Evolutionary conservation across 1,284 basidiomycete species (phyloP), one percentile per base, ranked within the genome.

Genomic region (Cerrena zonata): DNA sequence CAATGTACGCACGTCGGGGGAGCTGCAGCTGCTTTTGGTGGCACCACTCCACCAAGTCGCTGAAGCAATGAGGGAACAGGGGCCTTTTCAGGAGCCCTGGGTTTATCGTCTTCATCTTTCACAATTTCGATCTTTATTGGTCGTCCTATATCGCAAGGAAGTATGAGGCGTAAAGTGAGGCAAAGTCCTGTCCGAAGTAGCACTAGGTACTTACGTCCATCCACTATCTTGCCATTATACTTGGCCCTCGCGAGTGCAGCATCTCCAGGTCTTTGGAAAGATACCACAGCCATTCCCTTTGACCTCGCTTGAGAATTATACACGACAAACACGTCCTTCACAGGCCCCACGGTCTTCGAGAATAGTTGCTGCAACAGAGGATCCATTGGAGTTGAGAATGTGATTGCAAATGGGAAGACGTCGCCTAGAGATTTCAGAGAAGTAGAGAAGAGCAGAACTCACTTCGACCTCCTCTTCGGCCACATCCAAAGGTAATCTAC

Each of bases 281-380:
- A 59, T 2, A 89, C 80, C 18, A 89, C 65, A 2, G 86, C 86
- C 84, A 88, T 87, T 13, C 86, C 86, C 59, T 84, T 86, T 44
- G 85, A 84, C 50, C 71, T 73, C 0, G 79, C 86, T 58, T 86
- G 80, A 2, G 75, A 78, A 63, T 88, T 89, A 69, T 86, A 84
- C 13, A 88, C 74, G 57, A 89, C 60, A 55, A 88, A 82, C 24
- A 71, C 73, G 25, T 87, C 84, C 59, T 75, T 80, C 52, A 88
- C 63, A 0, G 86, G 84, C 1, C 86, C 86, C 26, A 89, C 75
- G 0, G 86, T 89, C 65, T 83, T 86, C 53, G 70, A 75, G 65
- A 89, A 88, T 46, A 89, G 69, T 36, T 84, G 80, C 86, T 89
- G 58, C 42, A 26, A 26, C 18, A n/a, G n/a, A n/a, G n/a, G 13